phyloP scores from a whole-genome alignment of 2,329 filamentous ascomycete species.

The Arthrobotrys sinensis region DNA sequence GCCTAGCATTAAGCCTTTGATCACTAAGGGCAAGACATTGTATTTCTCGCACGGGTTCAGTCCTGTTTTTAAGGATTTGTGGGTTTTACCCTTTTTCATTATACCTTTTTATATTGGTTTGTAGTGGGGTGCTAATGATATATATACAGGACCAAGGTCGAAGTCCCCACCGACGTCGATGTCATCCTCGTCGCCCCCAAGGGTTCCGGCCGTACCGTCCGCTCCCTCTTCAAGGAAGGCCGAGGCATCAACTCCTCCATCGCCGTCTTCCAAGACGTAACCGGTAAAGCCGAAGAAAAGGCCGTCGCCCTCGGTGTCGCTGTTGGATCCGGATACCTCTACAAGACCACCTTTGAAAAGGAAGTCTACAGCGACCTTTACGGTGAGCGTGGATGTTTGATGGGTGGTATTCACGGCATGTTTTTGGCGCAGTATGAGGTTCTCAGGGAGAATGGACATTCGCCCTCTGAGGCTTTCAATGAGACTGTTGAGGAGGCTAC shows the following conservation, averaged over 20 bases:
- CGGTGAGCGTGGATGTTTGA: constrained; percentile 99
- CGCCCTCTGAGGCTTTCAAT: constrained; percentile 98
- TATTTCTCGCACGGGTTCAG: constrained; percentile 99
- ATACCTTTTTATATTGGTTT: constrained; percentile 1
- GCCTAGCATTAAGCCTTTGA: constrained; percentile 96
- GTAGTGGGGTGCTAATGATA: constrained; percentile 16
- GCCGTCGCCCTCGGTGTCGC: constrained; percentile 96
- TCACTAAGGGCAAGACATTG: constrained; percentile 99
- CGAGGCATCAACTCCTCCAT: constrained; percentile 99
- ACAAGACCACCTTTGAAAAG: constrained; percentile 99
- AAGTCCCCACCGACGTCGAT: constrained; percentile 94
- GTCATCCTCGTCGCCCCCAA: constrained; percentile 99
- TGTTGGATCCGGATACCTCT: constrained; percentile 95
- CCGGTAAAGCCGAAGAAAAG: constrained; percentile 98
- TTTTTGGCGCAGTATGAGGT: constrained; percentile 99
- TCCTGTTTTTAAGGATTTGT: constrained; percentile 97
- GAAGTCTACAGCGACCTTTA: constrained; percentile 99
- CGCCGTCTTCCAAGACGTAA: constrained; percentile 98
- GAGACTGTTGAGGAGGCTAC: constrained; percentile 99
- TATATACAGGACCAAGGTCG: constrained; percentile 82
- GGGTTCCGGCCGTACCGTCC: constrained; percentile 98
- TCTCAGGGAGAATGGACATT: constrained; percentile 97
- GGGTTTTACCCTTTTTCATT: constrained; percentile 3
- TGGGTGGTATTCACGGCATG: constrained; percentile 99
- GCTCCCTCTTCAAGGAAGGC: constrained; percentile 98